Conservation (phyloP, 352 stramenopile species). For the Phytophthora quininea region DNA sequence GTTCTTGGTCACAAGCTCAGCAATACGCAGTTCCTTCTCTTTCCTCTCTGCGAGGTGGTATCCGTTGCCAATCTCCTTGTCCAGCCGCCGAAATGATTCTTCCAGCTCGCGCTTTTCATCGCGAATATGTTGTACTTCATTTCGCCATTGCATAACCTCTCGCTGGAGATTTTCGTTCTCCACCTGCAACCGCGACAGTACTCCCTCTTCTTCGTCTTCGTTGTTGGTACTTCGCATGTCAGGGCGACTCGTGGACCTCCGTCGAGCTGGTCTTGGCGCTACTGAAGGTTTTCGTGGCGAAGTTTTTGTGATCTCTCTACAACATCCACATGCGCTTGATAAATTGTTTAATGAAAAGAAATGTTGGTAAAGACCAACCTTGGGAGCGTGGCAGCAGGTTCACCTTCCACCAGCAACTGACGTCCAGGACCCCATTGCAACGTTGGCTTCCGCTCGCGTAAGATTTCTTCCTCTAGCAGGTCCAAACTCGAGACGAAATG, state of each 20-base stretch:
- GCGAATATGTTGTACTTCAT: constrained; percentile 42
- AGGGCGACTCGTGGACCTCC: constrained; percentile 7
- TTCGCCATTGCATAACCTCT: constrained; percentile 39
- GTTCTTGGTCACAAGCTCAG: constrained; percentile 64
- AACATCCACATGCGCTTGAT: background rate
- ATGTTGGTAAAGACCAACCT: constrained; percentile 14
- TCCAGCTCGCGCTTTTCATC: constrained; percentile 53
- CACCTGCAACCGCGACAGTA: constrained; percentile 4
- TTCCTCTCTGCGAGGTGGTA: constrained; percentile 65
- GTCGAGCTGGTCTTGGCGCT: constrained; percentile 7
- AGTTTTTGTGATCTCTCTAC: constrained; percentile 24
- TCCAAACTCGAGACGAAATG: constrained; percentile 28
- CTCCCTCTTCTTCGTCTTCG: constrained; percentile 26
- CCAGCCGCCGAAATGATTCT: constrained; percentile 54
- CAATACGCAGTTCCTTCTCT: constrained; percentile 69
- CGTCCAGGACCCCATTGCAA: constrained; percentile 15
- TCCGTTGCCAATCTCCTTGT: constrained; percentile 56
- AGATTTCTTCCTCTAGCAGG: constrained; percentile 29
- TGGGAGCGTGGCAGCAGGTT: constrained; percentile 24
- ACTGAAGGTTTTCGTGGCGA: constrained; percentile 28
- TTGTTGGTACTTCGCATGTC: constrained; percentile 31
- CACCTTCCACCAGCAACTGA: constrained; percentile 35
- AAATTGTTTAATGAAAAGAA: background rate
- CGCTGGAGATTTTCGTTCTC: constrained; percentile 31
- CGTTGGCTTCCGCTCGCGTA: constrained; percentile 11